Conservation (phyloP, 805 yeast genomes). For the Wickerhamiella slavikovae region DNA sequence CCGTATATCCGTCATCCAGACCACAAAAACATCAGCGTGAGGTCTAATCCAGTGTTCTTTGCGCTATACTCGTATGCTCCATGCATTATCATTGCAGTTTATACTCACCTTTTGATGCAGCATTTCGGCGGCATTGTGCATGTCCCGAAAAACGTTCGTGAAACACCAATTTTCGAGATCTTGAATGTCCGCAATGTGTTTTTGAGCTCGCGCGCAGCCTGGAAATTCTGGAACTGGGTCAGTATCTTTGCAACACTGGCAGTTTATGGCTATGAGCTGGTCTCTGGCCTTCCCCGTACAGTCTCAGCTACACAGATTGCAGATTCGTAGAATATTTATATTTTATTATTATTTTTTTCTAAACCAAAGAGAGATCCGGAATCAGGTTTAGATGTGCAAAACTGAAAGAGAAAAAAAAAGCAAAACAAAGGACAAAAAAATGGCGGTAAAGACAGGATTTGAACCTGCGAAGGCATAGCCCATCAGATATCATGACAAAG, state of each 20-base stretch:
- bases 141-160: slow-evolving; percentile 2
- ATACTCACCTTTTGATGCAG: slow-evolving; percentile 83
- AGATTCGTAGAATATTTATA: no score
- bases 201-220: slow-evolving; percentile 30
- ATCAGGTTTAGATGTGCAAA: no score
- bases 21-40: slow-evolving; percentile 2
- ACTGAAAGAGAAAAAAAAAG: no score
- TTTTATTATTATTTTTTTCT: no score
- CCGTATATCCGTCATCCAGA: slow-evolving; percentile 33
- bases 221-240: slow-evolving; percentile 96
- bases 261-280: slow-evolving; percentile 63
- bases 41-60: slow-evolving; percentile 7
- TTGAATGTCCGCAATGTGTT: slow-evolving; percentile 11
- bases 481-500: slow-evolving; percentile 16
- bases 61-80: slow-evolving; percentile 79
- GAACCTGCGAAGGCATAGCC: slow-evolving; percentile 24
- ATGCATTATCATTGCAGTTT: slow-evolving; percentile 82
- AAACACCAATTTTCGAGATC: slow-evolving; percentile 5
- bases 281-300: slow-evolving; percentile 11
- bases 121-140: slow-evolving; percentile 22
- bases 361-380: no score
- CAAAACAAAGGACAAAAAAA: slow-evolving; percentile 12
- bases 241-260: slow-evolving; percentile 63
- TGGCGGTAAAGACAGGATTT: slow-evolving; percentile 23
- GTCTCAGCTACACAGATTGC: no score